Conservation (phyloP, 306 rosid species). For the Cucurbita argyrosperma region DNA sequence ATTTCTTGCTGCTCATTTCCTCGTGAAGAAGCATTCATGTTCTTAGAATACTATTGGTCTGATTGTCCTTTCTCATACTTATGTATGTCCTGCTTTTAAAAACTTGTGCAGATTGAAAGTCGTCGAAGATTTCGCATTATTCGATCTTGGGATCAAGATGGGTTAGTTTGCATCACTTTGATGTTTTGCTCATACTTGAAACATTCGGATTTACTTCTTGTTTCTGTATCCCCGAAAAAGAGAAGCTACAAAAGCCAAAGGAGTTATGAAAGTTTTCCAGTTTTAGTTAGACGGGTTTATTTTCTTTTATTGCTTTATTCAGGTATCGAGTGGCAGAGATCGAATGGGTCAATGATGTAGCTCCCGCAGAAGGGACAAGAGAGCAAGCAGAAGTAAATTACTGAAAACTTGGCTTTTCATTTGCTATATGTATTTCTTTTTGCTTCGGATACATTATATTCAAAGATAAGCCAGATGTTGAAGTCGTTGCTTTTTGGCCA, state of each 20-base stretch:
- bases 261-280: background rate
- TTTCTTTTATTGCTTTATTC: constrained; percentile 19
- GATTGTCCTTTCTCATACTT: background rate
- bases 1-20: background rate
- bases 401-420: constrained; percentile 11
- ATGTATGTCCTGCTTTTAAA: background rate
- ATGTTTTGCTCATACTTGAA: constrained; percentile 5
- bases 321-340: constrained; percentile 93
- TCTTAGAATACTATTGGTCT: background rate
- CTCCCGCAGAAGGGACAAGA: constrained; percentile 52
- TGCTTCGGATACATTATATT: background rate
- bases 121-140: constrained; percentile 60
- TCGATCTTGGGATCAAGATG: constrained; percentile 85
- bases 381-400: constrained; percentile 56
- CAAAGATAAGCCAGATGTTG: background rate
- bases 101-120: constrained; percentile 68
- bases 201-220: background rate
- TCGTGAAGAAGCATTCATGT: background rate
- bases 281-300: constrained; percentile 3
- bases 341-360: constrained; percentile 68
- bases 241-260: background rate
- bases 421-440: background rate
- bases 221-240: background rate
- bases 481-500: background rate
- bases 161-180: constrained; percentile 30